Evolutionary conservation across 2,329 filamentous ascomycete genomes (phyloP), one percentile per base, ranked within the genome.

Genomic region (Lasiodiplodia hormozganensis): DNA sequence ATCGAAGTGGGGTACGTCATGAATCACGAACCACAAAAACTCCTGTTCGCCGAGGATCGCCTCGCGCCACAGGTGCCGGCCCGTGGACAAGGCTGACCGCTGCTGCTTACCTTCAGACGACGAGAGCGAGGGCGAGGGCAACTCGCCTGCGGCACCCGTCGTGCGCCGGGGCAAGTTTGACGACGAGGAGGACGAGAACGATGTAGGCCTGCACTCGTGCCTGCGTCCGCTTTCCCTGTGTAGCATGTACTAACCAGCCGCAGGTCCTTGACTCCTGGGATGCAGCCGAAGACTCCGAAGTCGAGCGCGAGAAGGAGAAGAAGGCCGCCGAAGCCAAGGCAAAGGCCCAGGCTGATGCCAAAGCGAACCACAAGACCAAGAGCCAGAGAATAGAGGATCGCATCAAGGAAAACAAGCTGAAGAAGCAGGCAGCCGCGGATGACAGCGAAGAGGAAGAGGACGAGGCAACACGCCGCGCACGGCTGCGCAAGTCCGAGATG

Each of bases 191-290:
- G 91, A 86, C 67, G 90, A 94, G 73, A 93, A 96, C 40, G 58
- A 62, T 82, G 94, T 95, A 87, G 54, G 66, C 74, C 84, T 77
- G 70, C 72, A 70, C 72, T 68, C 60, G 76, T 86, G 79, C 73
- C 52, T 64, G 57, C 62, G 56, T 62, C 67, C 69, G 70, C 69
- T 68, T 65, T 57, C 53, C 62, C 66, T 36, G 21, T 23, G 21
- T 31, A 28, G 10, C 62, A 36, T 12, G 8, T 43, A 10, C 56
- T 68, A 49, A 68, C 36, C n/a, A 10, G 2, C 7, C 11, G 21
- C 23, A 97, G 91, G 93, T 98, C 68, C 88, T 97, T 77, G 96
- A 99, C 70, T 95, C 93, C 40, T 99, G 96, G 96, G 94, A 98
- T 76, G 95, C 93, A 69, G 94, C 92, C 74, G 96, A 98, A 77